Base-by-base conservation (phyloP, 805 yeast species). In the Kazachstania taianensis region DNA sequence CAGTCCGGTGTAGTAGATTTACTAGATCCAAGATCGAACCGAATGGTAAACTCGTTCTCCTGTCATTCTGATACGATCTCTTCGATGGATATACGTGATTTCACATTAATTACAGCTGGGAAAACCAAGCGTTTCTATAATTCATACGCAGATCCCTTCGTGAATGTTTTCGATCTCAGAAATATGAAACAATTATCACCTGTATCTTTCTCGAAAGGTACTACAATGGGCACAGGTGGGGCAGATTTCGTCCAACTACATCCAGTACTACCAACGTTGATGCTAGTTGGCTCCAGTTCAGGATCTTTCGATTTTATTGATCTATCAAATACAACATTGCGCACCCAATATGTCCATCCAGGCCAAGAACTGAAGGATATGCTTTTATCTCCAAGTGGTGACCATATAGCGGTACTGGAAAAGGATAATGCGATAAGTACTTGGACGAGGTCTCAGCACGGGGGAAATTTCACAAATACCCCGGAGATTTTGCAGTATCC, bases 271-370 rank as follows among this genome's bases (percentile, higher is more conserved):
- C 81, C 95, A 5, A 81, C 82, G 26, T 75, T 81, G 24, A 73
- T 85, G 30, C 55, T 85, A 4, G 75, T 83, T 6, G 80, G 84
- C 0, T 81, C 96, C 0, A 67, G 68, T 15, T 58, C 72, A 16
- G 97, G 97, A 13, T 89, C 85, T 41, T 63, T 92, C 39, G 94
- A 86, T 50, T 79, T 86, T 44, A 71, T 85, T 18, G 96, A 92
- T 56, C 70, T 82, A 48, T 75, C 73, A 41, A 83, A 84, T 54
- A 94, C 89, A n/a, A 65, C 79, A 8, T 29, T 56, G 28, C 45
- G 61, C 37, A 53, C 55, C 0, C 61, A 54, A 29, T 56, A 50
- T 33, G 49, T 55, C n/a, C 62, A 57, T 41, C 57, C 62, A 5
- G 56, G 64, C 15, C 59, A 56, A 13, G 46, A 52, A 6, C 48